Percentiles rank a stretch among this genome's conserved stretches.
phyloP scores from a whole-genome alignment of 441 rosid genomes.

The Oxalis stricta region DNA sequence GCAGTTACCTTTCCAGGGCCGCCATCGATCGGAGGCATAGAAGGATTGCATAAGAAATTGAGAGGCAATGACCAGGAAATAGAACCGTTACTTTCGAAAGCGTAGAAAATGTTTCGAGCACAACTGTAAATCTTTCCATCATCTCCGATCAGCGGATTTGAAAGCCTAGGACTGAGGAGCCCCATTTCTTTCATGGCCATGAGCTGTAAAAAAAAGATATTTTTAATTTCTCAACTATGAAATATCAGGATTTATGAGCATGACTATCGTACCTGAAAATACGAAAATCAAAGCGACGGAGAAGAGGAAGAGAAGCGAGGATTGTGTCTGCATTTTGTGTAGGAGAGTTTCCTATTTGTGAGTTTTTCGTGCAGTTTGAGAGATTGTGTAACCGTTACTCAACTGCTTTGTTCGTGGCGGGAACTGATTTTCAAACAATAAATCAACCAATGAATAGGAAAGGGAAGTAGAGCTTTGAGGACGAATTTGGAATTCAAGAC shows the following conservation, averaged over 20 bases:
- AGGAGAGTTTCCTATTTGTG: no score
- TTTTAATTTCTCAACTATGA: background rate
- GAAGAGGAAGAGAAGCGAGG: no score
- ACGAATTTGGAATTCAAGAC: no score
- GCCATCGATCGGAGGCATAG: constrained; percentile 43
- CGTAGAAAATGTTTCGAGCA: constrained; percentile 37
- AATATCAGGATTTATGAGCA: no score
- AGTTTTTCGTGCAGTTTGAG: no score
- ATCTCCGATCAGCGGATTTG: constrained; percentile 46
- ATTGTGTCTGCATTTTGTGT: no score
- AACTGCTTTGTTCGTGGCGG: no score
- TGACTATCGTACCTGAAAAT: background rate
- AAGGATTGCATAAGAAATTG: constrained; percentile 34
- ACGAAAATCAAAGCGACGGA: background rate
- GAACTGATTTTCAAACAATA: no score
- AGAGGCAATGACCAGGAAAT: constrained; percentile 58
- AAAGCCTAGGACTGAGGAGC: constrained; percentile 30
- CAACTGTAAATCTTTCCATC: constrained; percentile 62
- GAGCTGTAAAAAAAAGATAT: constrained; percentile 15
- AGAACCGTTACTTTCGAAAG: constrained; percentile 66
- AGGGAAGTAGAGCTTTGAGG: no score
- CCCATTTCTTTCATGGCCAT: constrained; percentile 8
- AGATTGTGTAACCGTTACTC: no score
- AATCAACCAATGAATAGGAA: no score
- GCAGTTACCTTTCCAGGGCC: constrained; percentile 38